phyloP scores from a whole-genome alignment of 768 basidiomycete species.

The Hortiboletus flavorubellus region DNA sequence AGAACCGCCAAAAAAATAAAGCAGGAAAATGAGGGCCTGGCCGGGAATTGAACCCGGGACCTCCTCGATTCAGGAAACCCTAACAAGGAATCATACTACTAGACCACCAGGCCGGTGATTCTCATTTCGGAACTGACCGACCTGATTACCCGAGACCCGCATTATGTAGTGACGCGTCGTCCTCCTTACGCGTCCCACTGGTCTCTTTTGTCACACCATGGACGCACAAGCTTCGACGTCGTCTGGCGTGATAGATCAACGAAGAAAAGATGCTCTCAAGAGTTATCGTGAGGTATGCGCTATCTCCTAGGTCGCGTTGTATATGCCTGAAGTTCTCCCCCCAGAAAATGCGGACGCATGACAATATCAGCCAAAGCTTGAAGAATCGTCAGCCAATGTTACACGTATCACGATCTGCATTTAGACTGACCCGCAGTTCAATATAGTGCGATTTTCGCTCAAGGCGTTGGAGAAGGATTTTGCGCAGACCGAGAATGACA shows the following conservation, averaged over 20 bases:
- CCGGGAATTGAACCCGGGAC: conserved; percentile 61
- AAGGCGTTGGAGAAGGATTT: conserved; percentile 87
- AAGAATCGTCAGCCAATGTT: conserved; percentile 71
- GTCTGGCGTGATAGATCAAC: conserved; percentile 61
- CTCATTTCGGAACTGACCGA: rapidly evolving
- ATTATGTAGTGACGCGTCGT: conserved; percentile 30
- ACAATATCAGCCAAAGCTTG: conserved; percentile 78
- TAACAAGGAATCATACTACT: conserved; percentile 56
- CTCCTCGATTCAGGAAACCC: conserved; percentile 47
- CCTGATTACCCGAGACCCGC: neutral
- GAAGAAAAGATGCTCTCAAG: conserved; percentile 70
- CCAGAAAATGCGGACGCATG: conserved; percentile 95
- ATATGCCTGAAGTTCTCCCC: conserved; percentile 1
- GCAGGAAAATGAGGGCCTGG: conserved; percentile 38
- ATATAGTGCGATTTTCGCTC: conserved; percentile 82
- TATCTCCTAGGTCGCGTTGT: neutral
- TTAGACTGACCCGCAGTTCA: neutral
- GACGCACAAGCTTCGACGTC: conserved; percentile 45
- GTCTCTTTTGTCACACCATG: conserved; percentile 19
- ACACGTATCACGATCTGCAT: neutral
- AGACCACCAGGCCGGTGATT: conserved; percentile 44
- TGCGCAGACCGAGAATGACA: conserved; percentile 96
- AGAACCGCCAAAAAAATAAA: neutral
- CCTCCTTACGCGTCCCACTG: conserved; percentile 11
- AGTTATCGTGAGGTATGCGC: conserved; percentile 66